Evolutionary conservation across 2,329 filamentous ascomycete species (phyloP).

Genomic region (Pestalotiopsis sp.): DNA sequence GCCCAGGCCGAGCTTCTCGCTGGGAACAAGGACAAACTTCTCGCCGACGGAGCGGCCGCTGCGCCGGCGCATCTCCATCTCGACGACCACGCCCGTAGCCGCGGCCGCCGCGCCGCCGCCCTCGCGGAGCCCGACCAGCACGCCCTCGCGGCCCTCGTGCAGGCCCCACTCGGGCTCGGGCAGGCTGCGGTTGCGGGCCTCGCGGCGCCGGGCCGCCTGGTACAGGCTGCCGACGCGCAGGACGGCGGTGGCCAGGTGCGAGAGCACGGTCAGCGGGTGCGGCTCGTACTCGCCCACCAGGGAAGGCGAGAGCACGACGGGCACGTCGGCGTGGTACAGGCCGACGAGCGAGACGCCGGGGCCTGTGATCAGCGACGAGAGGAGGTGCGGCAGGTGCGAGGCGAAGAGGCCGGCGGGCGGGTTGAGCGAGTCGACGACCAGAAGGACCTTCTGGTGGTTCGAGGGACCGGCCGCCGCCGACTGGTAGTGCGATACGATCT

Average conservation of each 20-base stretch:
- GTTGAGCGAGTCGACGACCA: constrained; percentile 82
- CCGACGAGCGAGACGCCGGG: constrained; percentile 74
- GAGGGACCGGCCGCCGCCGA: constrained; percentile 34
- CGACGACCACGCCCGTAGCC: constrained; percentile 65
- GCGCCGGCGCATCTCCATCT: constrained; percentile 84
- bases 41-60: constrained; percentile 80
- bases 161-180: constrained; percentile 80
- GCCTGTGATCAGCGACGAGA: constrained; percentile 68
- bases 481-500: constrained; percentile 59
- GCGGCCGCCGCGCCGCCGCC: constrained; percentile 8
- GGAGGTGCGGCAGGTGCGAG: constrained; percentile 66
- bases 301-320: constrained; percentile 49
- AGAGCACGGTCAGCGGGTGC: constrained; percentile 70
- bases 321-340: constrained; percentile 82
- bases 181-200: constrained; percentile 75
- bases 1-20: constrained; percentile 17
- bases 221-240: constrained; percentile 73
- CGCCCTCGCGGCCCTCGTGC: constrained; percentile 75
- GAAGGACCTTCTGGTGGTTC: constrained; percentile 55
- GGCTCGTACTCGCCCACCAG: constrained; percentile 61
- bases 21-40: constrained; percentile 52
- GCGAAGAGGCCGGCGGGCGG: constrained; percentile 58
- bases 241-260: constrained; percentile 87
- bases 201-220: constrained; percentile 74
- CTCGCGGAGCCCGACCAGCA: constrained; percentile 67